These are phyloP conservation scores for Leccinum variabile DNA, from an alignment of 1,284 basidiomycete genomes.

Conservation along the genomic window DNA sequence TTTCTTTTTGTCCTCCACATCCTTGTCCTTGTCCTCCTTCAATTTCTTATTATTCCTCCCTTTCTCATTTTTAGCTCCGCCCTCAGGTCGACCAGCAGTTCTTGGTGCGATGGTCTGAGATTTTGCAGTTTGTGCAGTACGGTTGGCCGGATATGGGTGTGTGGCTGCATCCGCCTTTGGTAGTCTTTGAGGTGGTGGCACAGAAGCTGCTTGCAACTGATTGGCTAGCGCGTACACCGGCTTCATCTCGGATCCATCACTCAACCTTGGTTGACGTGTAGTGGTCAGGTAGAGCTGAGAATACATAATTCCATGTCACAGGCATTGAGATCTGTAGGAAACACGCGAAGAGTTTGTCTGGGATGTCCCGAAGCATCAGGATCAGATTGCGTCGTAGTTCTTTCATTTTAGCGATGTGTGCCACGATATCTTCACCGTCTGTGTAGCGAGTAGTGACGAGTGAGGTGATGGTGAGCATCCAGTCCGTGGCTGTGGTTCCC, in stretches of 20 bases:
- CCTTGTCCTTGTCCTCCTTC: not conserved
- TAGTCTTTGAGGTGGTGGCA: not conserved
- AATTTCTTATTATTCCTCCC: not conserved
- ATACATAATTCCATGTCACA: slow-evolving; percentile 6
- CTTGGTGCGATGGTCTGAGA: not conserved
- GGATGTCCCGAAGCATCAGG: slow-evolving; percentile 1
- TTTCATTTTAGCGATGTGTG: slow-evolving; percentile 12
- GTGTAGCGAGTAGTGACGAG: not conserved
- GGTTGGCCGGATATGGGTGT: not conserved
- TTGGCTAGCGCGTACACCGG: not conserved
- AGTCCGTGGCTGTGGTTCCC: slow-evolving; percentile 4
- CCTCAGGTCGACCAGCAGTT: not conserved
- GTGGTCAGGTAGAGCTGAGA: not conserved
- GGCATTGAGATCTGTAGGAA: slow-evolving; percentile 16
- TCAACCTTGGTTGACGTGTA: slow-evolving; percentile 8
- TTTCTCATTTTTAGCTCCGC: not conserved
- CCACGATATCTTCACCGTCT: not conserved
- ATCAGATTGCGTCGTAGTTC: not conserved
- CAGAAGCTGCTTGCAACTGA: not conserved
- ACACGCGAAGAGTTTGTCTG: slow-evolving; percentile 4
- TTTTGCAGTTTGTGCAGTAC: not conserved
- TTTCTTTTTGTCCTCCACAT: not conserved
- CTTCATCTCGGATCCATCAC: slow-evolving; percentile 1
- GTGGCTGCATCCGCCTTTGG: not conserved
- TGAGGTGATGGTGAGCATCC: not conserved